phyloP scores from a whole-genome alignment of 768 basidiomycete genomes.

The Boletus speciosus region DNA sequence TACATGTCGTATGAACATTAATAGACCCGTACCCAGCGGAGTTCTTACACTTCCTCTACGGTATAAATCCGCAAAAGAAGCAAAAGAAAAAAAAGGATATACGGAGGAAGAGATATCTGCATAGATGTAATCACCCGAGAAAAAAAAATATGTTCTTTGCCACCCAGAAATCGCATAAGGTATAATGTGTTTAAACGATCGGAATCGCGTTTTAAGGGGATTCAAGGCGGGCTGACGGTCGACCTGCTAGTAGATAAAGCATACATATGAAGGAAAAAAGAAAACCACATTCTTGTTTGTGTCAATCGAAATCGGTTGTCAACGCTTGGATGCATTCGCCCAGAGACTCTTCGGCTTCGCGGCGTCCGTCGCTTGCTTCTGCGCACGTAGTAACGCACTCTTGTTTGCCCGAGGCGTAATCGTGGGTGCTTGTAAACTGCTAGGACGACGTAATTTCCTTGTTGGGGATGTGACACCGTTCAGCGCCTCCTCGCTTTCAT shows the following conservation, averaged over 20 bases:
- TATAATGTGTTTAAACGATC: constrained; percentile 11
- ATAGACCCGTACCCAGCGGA: constrained; percentile 17
- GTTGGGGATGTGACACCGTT: constrained; percentile 23
- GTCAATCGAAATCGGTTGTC: neutral
- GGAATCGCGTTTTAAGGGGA: constrained; percentile 16
- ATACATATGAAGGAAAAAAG: constrained; percentile 8
- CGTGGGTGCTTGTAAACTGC: constrained; percentile 54
- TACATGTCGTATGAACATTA: constrained; percentile 3
- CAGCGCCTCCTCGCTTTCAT: constrained; percentile 21
- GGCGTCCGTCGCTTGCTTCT: constrained; percentile 50
- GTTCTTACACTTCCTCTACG: constrained; percentile 1
- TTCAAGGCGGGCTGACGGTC: constrained; percentile 4
- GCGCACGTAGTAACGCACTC: constrained; percentile 66
- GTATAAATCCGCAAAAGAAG: constrained; percentile 12
- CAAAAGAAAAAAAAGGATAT: neutral
- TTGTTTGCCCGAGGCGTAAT: constrained; percentile 71
- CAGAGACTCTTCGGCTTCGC: constrained; percentile 32
- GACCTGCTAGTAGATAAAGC: constrained; percentile 17
- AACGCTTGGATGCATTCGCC: constrained; percentile 31
- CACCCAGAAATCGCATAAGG: constrained; percentile 19
- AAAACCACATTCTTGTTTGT: neutral
- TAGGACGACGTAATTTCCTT: constrained; percentile 44
- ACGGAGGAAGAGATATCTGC: constrained; percentile 7
- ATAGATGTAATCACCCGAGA: constrained; percentile 9
- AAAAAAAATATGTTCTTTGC: constrained; percentile 6